phyloP scores from a whole-genome alignment of 2,329 filamentous ascomycete genomes.

The Onygenales sp. region DNA sequence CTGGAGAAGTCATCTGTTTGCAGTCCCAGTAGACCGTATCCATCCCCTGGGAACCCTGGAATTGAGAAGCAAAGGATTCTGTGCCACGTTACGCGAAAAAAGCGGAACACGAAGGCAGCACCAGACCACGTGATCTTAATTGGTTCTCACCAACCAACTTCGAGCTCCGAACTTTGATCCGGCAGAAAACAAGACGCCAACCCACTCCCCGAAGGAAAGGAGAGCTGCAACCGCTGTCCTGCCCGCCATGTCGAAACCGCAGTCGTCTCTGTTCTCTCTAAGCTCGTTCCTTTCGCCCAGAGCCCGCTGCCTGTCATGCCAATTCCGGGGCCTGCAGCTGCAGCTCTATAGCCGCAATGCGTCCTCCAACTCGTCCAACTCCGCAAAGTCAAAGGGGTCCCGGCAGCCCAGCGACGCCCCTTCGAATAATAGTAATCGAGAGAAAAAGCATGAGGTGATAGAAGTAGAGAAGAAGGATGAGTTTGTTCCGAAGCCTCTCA shows the following conservation, averaged over 20 bases:
- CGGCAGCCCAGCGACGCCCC: neutral
- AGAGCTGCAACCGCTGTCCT: neutral
- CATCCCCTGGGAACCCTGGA: too few species aligned
- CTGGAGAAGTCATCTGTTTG: neutral
- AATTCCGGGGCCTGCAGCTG: constrained; percentile 19
- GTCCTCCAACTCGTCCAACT: constrained; percentile 7
- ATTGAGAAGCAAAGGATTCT: too few species aligned
- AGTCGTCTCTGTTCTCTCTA: neutral
- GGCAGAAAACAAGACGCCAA: neutral
- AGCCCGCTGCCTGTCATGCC: constrained; percentile 26
- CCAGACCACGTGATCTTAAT: constrained; percentile 23
- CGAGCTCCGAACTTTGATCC: too few species aligned
- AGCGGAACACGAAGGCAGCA: constrained; percentile 21
- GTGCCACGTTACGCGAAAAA: too few species aligned
- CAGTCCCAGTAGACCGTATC: too few species aligned
- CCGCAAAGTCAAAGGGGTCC: neutral
- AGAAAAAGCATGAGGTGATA: neutral
- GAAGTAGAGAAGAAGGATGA: neutral
- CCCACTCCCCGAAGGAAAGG: neutral
- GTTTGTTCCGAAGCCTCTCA: constrained; percentile 45
- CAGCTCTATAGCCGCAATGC: constrained; percentile 10
- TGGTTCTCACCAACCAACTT: neutral
- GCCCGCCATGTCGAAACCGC: neutral
- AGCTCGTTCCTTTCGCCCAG: constrained; percentile 11
- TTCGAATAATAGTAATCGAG: neutral